Conservation (phyloP, 768 basidiomycete species). For the Lyophyllum semitale region DNA sequence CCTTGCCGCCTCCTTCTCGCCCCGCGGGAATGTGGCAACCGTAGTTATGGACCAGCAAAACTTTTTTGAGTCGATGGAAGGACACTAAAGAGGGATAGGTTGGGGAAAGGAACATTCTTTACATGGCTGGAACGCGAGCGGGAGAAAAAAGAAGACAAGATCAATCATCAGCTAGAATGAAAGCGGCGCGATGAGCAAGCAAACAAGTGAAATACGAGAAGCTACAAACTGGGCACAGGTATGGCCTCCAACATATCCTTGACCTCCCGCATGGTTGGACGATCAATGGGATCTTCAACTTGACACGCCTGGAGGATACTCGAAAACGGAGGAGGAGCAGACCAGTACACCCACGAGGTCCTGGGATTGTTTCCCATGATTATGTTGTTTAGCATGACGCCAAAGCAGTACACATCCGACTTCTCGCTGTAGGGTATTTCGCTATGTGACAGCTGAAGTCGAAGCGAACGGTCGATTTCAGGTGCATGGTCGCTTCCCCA, state of each 20-base stretch:
- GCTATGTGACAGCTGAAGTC: background rate
- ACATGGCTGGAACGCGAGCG: too few relatives aligned
- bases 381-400: background rate
- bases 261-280: conserved; percentile 5
- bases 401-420: conserved; percentile 7
- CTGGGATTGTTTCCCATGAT: background rate
- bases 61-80: too few relatives aligned
- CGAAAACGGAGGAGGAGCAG: conserved; percentile 1
- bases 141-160: background rate
- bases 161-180: background rate
- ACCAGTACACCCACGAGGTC: background rate
- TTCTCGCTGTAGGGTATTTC: conserved; percentile 1
- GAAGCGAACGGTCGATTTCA: background rate
- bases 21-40: too few relatives aligned
- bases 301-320: background rate
- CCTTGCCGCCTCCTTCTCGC: conserved; percentile 69
- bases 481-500: background rate
- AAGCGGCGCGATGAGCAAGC: background rate
- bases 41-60: too few relatives aligned
- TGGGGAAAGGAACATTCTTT: too few relatives aligned
- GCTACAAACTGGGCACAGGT: background rate
- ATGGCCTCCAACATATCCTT: background rate
- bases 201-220: background rate
- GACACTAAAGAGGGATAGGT: too few relatives aligned
- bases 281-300: conserved; percentile 1